Conservation (phyloP, 139 green algal genomes). For the Tetradesmus lagerheimii region DNA sequence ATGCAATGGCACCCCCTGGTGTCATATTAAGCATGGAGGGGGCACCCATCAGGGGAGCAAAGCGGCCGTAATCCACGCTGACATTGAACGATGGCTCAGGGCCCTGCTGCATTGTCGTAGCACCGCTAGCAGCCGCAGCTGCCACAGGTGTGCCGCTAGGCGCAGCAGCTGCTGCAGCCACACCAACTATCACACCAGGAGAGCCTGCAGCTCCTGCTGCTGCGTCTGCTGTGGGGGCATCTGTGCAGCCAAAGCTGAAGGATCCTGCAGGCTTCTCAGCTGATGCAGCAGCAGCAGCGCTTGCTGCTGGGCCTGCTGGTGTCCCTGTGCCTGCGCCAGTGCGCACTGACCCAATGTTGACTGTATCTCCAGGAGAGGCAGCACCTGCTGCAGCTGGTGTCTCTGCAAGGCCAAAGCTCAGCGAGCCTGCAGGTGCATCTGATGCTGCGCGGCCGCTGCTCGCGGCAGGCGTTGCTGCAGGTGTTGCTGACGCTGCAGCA, state of each 20-base stretch:
- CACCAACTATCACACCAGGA: not conserved
- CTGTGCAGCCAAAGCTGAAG: conserved; percentile 34
- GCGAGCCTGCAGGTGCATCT: not conserved
- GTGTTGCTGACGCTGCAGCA: not conserved
- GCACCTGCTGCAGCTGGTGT: not conserved
- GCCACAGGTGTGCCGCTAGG: not conserved
- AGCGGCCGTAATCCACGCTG: conserved; percentile 20
- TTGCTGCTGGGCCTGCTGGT: not conserved
- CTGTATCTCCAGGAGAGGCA: not conserved
- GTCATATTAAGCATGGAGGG: not conserved
- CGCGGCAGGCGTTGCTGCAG: not conserved
- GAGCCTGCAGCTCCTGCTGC: not conserved
- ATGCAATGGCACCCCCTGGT: not conserved
- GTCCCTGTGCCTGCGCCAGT: not conserved
- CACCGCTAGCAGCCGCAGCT: not conserved
- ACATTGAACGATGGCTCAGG: not conserved
- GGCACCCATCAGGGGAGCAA: conserved; percentile 37
- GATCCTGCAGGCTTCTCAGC: conserved; percentile 1
- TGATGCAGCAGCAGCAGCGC: not conserved
- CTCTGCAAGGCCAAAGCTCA: conserved; percentile 2
- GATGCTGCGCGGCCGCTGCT: conserved; percentile 1
- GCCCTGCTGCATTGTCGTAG: not conserved
- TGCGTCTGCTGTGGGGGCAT: not conserved
- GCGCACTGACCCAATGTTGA: not conserved
- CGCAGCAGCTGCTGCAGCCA: conserved; percentile 14